Evolutionary conservation across 2,329 filamentous ascomycete genomes (phyloP).

Genomic region (Ophiostoma australiae): DNA sequence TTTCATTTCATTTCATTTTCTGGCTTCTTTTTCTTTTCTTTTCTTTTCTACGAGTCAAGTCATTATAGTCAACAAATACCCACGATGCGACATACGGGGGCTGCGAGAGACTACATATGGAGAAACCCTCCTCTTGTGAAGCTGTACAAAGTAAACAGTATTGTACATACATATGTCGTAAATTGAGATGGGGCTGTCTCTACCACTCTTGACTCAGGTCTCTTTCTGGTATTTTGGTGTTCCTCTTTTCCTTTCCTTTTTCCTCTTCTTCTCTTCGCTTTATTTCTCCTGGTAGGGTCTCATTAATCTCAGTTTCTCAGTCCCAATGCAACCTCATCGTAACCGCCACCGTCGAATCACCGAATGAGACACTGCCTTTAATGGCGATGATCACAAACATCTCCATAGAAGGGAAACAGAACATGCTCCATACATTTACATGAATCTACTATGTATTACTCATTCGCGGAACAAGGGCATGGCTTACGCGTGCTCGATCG

Average conservation of each 20-base stretch:
- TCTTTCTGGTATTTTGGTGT: too few relatives aligned
- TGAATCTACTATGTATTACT: neutral
- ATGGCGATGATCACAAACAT: neutral
- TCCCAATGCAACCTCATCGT: neutral
- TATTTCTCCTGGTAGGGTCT: neutral
- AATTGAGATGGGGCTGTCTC: neutral
- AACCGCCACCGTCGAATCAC: neutral
- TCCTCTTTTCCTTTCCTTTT: neutral
- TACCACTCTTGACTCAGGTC: too few relatives aligned
- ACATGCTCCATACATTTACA: neutral
- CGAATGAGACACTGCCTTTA: neutral
- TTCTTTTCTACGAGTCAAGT: too few relatives aligned
- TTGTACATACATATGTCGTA: neutral
- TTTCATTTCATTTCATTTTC: neutral
- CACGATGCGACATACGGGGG: neutral
- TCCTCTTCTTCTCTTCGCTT: neutral
- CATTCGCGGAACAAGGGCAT: constrained; percentile 13
- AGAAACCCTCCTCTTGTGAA: neutral
- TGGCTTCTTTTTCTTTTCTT: neutral
- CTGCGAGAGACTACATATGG: neutral
- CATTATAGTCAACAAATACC: neutral
- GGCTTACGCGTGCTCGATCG: constrained; percentile 17
- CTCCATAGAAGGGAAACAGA: constrained; percentile 2
- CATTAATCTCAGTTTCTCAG: neutral
- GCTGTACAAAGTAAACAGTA: neutral